phyloP scores from a whole-genome alignment of 2,329 filamentous ascomycete species.

The Harringtonia lauricola region DNA sequence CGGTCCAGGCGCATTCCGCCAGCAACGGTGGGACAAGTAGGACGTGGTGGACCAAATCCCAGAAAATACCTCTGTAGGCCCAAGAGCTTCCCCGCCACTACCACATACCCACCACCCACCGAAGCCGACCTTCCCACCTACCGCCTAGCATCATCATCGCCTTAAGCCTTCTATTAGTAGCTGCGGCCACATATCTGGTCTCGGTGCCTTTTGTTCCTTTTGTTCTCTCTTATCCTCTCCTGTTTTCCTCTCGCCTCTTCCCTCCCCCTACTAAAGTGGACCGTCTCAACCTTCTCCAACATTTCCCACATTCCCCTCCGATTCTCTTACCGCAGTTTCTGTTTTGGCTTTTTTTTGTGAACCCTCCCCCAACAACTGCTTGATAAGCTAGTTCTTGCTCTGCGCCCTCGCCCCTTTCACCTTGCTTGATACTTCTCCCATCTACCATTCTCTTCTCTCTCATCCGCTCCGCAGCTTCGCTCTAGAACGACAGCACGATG shows the following conservation, averaged over 20 bases:
- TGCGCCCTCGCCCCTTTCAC: background rate
- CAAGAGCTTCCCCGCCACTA: conserved; percentile 3
- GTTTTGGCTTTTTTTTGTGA: background rate
- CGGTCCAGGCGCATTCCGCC: no score
- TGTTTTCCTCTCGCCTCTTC: background rate
- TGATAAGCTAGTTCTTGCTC: background rate
- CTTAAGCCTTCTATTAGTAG: conserved; percentile 5
- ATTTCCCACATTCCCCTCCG: background rate
- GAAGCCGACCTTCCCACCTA: background rate
- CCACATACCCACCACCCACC: conserved; percentile 3
- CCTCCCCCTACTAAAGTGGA: background rate
- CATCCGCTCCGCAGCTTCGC: background rate
- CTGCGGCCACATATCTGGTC: background rate
- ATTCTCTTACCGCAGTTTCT: background rate
- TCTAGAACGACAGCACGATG: background rate
- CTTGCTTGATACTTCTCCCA: background rate
- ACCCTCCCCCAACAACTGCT: background rate
- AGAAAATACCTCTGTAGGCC: background rate
- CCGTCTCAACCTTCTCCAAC: background rate
- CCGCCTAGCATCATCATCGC: conserved; percentile 11
- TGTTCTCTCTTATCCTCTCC: background rate
- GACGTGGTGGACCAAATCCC: no score
- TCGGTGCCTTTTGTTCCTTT: background rate
- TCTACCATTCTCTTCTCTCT: background rate
- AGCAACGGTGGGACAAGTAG: no score